These are phyloP conservation scores for Alternaria sp. DNA, from an alignment of 2,329 filamentous ascomycete species.

Conservation along the genomic window DNA sequence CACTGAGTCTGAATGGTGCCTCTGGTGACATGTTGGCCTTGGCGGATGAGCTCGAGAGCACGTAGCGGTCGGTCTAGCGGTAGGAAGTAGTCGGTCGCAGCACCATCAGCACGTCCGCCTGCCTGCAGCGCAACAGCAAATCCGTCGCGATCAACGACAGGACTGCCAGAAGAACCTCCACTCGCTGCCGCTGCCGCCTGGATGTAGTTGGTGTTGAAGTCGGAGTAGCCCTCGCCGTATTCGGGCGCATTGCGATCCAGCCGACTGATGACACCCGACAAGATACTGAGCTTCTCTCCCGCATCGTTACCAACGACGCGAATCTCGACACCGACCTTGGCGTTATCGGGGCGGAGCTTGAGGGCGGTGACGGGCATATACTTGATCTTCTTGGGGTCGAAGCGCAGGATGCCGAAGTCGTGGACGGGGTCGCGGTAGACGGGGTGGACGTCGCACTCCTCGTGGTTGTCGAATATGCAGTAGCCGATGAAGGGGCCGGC, in stretches of 20 bases:
- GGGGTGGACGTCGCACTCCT: slow-evolving; percentile 91
- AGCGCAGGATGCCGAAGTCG: slow-evolving; percentile 96
- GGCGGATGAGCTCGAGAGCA: slow-evolving; percentile 83
- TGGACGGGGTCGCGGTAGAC: slow-evolving; percentile 98
- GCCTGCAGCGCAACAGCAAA: slow-evolving; percentile 92
- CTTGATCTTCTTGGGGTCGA: slow-evolving; percentile 94
- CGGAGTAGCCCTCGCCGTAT: slow-evolving; percentile 93
- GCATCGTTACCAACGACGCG: slow-evolving; percentile 98
- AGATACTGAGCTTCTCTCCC: slow-evolving; percentile 95
- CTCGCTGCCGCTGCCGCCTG: slow-evolving; percentile 97
- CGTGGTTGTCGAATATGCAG: slow-evolving; percentile 98
- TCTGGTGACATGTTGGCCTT: slow-evolving; percentile 75
- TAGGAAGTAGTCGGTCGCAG: slow-evolving; percentile 96
- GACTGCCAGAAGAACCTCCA: slow-evolving; percentile 96
- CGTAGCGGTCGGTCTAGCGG: slow-evolving; percentile 89
- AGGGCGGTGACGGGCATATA: slow-evolving; percentile 91
- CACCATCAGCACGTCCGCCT: slow-evolving; percentile 90
- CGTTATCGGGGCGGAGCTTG: slow-evolving; percentile 81
- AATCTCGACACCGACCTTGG: slow-evolving; percentile 89
- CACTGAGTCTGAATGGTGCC: slow-evolving; percentile 99
- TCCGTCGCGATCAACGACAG: slow-evolving; percentile 94
- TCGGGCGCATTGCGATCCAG: slow-evolving; percentile 96
- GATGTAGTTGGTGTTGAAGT: slow-evolving; percentile 97
- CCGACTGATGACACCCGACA: slow-evolving; percentile 96
- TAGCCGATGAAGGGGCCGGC: slow-evolving; percentile 97